These are phyloP conservation scores for Picea mariana DNA, from an alignment of 83 land plant species.

Conservation along the genomic window DNA sequence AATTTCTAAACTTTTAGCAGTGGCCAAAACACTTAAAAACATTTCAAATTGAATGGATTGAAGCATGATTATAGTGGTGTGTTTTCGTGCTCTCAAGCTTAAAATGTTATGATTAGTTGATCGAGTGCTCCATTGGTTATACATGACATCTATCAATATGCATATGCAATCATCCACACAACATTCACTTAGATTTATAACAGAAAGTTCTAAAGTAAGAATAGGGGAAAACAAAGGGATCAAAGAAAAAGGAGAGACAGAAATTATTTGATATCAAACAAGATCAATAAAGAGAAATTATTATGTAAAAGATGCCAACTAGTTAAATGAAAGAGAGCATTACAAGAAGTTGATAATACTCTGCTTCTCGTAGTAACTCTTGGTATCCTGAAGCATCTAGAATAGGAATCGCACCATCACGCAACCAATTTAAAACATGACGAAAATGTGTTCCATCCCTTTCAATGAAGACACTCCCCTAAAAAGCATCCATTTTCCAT, in stretches of 20 bases:
- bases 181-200: background rate
- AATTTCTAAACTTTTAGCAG: too few species aligned
- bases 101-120: background rate
- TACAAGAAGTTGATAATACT: constrained; percentile 91
- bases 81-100: background rate
- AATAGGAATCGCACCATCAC: constrained; percentile 78
- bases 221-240: background rate
- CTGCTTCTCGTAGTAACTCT: constrained; percentile 87
- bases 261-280: too few species aligned
- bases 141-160: constrained; percentile 1
- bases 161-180: background rate
- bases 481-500: constrained; percentile 23
- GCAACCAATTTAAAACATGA: constrained; percentile 87
- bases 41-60: background rate
- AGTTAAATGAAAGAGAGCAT: constrained; percentile 14
- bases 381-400: constrained; percentile 51
- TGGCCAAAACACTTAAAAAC: background rate
- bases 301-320: background rate
- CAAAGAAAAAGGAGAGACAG: background rate
- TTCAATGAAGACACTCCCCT: constrained; percentile 89
- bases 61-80: background rate
- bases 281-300: background rate
- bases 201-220: too few species aligned
- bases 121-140: background rate
- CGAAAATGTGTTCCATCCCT: constrained; percentile 96